Conservation (phyloP, 2,329 filamentous ascomycete species). For the Lachnellula occidentalis region DNA sequence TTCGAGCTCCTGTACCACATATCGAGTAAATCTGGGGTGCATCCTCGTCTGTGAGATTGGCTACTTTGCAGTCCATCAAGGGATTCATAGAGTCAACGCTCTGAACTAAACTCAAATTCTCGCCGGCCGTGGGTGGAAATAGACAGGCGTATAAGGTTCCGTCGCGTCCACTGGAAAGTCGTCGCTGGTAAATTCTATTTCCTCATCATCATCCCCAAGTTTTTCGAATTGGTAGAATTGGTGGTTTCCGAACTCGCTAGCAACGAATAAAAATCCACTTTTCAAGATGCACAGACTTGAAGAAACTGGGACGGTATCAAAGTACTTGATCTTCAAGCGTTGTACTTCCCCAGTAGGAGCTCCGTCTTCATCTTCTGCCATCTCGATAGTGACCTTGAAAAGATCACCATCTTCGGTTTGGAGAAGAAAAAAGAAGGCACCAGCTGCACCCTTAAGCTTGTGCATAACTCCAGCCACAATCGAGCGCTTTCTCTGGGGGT, state of each 20-base stretch:
- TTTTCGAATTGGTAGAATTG: slow-evolving; percentile 97
- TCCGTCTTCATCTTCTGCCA: slow-evolving; percentile 74
- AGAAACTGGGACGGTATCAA: slow-evolving; percentile 89
- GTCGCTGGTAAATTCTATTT: slow-evolving; percentile 79
- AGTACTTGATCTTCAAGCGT: slow-evolving; percentile 90
- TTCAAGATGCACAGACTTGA: slow-evolving; percentile 87
- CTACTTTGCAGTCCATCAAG: slow-evolving; percentile 83
- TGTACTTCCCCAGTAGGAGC: slow-evolving; percentile 76
- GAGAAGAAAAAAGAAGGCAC: slow-evolving; percentile 93
- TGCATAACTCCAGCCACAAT: slow-evolving; percentile 96
- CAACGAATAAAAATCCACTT: slow-evolving; percentile 90
- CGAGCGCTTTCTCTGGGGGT: slow-evolving; percentile 80
- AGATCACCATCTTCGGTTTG: slow-evolving; percentile 98
- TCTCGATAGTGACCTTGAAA: slow-evolving; percentile 92
- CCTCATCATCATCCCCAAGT: slow-evolving; percentile 89
- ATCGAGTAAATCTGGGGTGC: slow-evolving; percentile 94
- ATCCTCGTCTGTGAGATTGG: slow-evolving; percentile 85
- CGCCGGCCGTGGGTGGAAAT: slow-evolving; percentile 76
- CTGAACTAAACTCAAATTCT: slow-evolving; percentile 81
- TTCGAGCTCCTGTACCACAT: slow-evolving; percentile 81
- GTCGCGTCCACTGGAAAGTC: slow-evolving; percentile 71
- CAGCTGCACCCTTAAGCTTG: slow-evolving; percentile 74
- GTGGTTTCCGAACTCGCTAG: slow-evolving; percentile 88
- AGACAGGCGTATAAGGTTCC: slow-evolving; percentile 69
- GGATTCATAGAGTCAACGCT: slow-evolving; percentile 87